Base-by-base conservation (phyloP, 108 stramenopile genomes). In the Nitzschia sp. region DNA sequence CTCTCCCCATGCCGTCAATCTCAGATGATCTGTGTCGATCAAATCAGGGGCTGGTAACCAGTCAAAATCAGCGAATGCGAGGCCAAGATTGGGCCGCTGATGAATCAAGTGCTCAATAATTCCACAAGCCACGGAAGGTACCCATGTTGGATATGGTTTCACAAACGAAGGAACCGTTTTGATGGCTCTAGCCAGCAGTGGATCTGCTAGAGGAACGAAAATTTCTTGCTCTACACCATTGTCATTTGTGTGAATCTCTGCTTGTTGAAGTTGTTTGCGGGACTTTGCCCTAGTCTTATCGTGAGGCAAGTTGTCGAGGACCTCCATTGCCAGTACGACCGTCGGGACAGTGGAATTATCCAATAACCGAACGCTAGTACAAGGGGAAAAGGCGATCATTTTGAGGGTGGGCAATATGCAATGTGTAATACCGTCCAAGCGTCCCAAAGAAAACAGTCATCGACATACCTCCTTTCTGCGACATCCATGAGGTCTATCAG, bases 291-390 rank as follows among this genome's bases (percentile, higher is more conserved):
- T 59, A 30, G 90, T 66, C 65, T 93, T 93, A 56, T 93, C 92
- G 72, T 93, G 92, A 22, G 89, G 89, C 22, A 93, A 71, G 77
- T 93, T 93, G 65, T 93, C 92, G 41, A 90, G 84, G 56, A 93
- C 48, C 65, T 93, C 92, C 69, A 90, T 54, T 27, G 82, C 87
- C 54, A 92, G 70, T 22, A 86, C 66, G 15, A 80, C 64, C 3
- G 91, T 92, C 13, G 87, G 83, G 15, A 59, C 73, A 38, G 81
- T 38, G n/a, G 85, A 86, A 56, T 44, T 31, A 2, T 62, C 22
- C 31, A 86, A 58, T 50, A 90, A 68, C 0, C 52, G 1, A 17
- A 71, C 44, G 41, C 82, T 79, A n/a, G n/a, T n/a, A n/a, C n/a
- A n/a, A n/a, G n/a, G 45, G n/a, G 45, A 45, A 45, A 45, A 16